Base-by-base conservation (phyloP, 108 stramenopile species). In the Cyclostephanos tholiformis region DNA sequence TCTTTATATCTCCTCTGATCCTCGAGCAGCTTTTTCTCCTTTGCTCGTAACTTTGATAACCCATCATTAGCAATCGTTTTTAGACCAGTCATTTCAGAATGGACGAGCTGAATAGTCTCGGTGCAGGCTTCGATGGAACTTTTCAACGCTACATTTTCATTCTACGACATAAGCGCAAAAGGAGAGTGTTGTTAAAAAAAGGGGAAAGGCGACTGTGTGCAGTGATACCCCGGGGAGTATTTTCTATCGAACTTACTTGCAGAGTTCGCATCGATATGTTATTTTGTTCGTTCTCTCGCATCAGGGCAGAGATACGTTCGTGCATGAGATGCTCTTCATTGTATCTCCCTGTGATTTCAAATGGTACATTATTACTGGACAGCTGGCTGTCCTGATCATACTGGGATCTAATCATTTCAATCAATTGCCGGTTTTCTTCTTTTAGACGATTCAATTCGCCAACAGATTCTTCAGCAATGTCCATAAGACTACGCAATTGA, bases 261-360 rank as follows among this genome's bases (percentile, higher is more conserved):
- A 82, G 65, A 29, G 71, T 62, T 44, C 75, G 71, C 74, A 82
- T 72, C 20, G 81, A 75, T 38, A 82, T 82, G 41, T 82, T 82
- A 30, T 70, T 72, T 25, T 82, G 70, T 56, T 82, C 81, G 35
- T 72, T 82, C 38, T 76, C 75, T 63, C 71, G 22, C 81, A 82
- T 82, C 23, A 82, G 60, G 8, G 75, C 66, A 63, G 81, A 58
- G 16, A 76, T 65, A 9, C 74, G 56, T 57, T 72, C 81, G 22
- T 76, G 62, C 41, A 82, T 67, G 44, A 82, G 56, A 44, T 55
- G 57, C 19, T 76, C 75, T 22, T 82, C 70, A 19, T 74, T 58
- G 27, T 52, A 35, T 63, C 57, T 74, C 20, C 63, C 67, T 51
- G 48, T 64, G 63, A 74, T 71, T 74, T 81, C 80, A 26, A 50